These are phyloP conservation scores for Talaromyces liani DNA, from an alignment of 495 filamentous ascomycete genomes.

Conservation along the genomic window DNA sequence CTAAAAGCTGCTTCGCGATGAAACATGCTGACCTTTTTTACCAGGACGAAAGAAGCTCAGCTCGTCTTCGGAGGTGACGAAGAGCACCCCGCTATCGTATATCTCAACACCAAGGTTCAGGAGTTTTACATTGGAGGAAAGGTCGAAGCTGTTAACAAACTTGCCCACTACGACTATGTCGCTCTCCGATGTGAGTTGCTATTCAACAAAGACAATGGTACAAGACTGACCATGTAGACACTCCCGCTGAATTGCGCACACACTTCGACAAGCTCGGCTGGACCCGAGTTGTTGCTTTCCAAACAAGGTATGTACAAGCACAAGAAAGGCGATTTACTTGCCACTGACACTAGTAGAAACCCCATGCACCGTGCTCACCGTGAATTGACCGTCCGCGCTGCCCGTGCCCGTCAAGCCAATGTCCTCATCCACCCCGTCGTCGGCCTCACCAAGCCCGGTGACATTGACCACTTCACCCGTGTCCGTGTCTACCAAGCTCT, in stretches of 20 bases:
- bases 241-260: constrained; percentile 85
- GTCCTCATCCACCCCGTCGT: constrained; percentile 99
- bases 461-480: constrained; percentile 99
- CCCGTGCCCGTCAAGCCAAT: constrained; percentile 89
- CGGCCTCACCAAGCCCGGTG: constrained; percentile 95
- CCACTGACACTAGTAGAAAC: constrained; percentile 46
- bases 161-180: constrained; percentile 99
- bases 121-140: constrained; percentile 95
- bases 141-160: constrained; percentile 85
- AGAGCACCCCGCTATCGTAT: constrained; percentile 87
- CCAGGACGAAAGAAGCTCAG: constrained; percentile 77
- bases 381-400: constrained; percentile 94
- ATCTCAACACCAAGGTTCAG: constrained; percentile 68
- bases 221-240: constrained; percentile 48
- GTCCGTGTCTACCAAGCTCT: constrained; percentile 97
- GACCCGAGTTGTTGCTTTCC: constrained; percentile 94
- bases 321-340: not conserved
- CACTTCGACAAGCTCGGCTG: constrained; percentile 99
- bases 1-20: constrained; percentile 12
- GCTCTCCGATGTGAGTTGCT: constrained; percentile 73
- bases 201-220: not conserved
- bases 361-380: constrained; percentile 98
- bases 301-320: constrained; percentile 49
- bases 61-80: constrained; percentile 92
- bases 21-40: constrained; percentile 24